These are phyloP conservation scores for Phyllosticta citriasiana DNA, from an alignment of 2,329 filamentous ascomycete genomes.

Conservation along the genomic window DNA sequence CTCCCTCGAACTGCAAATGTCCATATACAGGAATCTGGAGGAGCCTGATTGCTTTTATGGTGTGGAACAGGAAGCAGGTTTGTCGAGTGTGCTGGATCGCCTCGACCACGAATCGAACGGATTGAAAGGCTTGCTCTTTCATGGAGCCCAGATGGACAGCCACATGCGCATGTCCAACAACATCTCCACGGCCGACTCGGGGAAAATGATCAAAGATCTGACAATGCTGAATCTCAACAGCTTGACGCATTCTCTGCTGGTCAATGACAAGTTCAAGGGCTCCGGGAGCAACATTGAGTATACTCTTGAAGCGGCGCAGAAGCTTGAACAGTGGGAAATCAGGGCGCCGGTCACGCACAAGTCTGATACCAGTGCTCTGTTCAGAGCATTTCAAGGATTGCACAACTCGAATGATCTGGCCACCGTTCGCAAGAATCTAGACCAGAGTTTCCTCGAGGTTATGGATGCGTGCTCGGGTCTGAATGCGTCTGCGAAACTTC, in stretches of 20 bases:
- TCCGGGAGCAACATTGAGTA: conserved; percentile 52
- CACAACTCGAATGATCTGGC: conserved; percentile 52
- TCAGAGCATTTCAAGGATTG: conserved; percentile 71
- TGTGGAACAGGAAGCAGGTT: conserved; percentile 64
- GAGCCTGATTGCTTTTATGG: conserved; percentile 97
- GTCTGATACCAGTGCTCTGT: conserved; percentile 56
- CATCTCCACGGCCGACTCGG: conserved; percentile 48
- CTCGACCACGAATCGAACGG: conserved; percentile 87
- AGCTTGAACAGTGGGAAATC: conserved; percentile 86
- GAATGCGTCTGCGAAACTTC: conserved; percentile 41
- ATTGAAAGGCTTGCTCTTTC: conserved; percentile 76
- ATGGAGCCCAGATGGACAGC: conserved; percentile 83
- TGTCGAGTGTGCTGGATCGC: conserved; percentile 67
- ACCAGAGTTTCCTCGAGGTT: conserved; percentile 47
- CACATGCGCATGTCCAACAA: conserved; percentile 56
- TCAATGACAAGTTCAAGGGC: conserved; percentile 53
- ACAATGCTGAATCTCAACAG: conserved; percentile 76
- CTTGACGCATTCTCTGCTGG: conserved; percentile 69
- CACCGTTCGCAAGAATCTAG: conserved; percentile 47
- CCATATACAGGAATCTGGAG: conserved; percentile 84
- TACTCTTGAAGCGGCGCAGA: conserved; percentile 69
- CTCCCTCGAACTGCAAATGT: conserved; percentile 60
- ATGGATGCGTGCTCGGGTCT: conserved; percentile 28
- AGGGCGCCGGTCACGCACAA: conserved; percentile 54
- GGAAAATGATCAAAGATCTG: conserved; percentile 66